phyloP scores from a whole-genome alignment of 2,329 filamentous ascomycete genomes.

The Lasiodiplodia sp. region DNA sequence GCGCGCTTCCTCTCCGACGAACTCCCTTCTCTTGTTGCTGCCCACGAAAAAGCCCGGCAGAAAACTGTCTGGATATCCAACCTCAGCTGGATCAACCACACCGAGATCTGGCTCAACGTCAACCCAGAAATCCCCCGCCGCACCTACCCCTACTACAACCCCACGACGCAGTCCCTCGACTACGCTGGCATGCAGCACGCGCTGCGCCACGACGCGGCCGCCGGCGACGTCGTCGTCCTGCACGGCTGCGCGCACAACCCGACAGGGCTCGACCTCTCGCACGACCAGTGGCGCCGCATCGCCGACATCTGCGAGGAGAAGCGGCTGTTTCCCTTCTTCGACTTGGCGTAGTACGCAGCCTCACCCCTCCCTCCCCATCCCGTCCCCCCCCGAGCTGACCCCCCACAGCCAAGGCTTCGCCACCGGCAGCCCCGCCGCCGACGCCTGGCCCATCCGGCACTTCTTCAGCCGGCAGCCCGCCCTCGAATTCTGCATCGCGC shows the following conservation, averaged over 20 bases:
- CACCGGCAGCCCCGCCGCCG: conserved; percentile 42
- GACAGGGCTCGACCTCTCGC: conserved; percentile 45
- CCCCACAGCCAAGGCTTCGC: conserved; percentile 44
- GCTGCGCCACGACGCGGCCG: conserved; percentile 35
- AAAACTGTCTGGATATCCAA: conserved; percentile 42
- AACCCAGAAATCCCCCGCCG: conserved; percentile 33
- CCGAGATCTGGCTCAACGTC: conserved; percentile 39
- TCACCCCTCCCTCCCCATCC: background rate
- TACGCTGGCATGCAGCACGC: conserved; percentile 40
- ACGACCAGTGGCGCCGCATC: conserved; percentile 45
- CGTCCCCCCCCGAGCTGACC: background rate
- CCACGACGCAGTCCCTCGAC: conserved; percentile 36
- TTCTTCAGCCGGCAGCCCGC: conserved; percentile 32
- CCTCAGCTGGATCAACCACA: conserved; percentile 45
- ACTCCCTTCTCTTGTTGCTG: conserved; percentile 21
- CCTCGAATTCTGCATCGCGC: conserved; percentile 39
- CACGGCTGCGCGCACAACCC: conserved; percentile 51
- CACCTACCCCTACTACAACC: conserved; percentile 40
- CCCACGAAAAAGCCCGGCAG: conserved; percentile 29
- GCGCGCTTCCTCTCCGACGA: conserved; percentile 37
- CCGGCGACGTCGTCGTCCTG: conserved; percentile 45
- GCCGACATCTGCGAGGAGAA: conserved; percentile 40
- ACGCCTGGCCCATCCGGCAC: conserved; percentile 46
- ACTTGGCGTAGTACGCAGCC: conserved; percentile 41
- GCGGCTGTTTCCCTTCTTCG: conserved; percentile 46